Evolutionary conservation across 345 rosid genomes (phyloP), one percentile per base, ranked within the genome.

Genomic region (Euphorbia pulcherrima): DNA sequence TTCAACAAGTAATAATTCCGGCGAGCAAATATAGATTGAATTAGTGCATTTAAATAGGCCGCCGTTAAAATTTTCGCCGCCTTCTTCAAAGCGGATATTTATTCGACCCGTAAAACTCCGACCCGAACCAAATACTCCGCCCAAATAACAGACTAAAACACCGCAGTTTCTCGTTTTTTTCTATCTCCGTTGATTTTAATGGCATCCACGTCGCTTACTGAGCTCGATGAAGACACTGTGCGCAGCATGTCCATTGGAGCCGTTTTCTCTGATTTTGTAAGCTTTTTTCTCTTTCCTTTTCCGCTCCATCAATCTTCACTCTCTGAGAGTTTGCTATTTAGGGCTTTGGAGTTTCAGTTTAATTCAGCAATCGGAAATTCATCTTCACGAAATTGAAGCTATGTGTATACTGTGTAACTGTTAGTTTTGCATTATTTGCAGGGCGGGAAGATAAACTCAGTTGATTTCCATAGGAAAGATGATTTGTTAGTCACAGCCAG

Each of bases 181-280:
- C 57, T 53, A 8, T 0, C 57, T 9, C 26, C 28, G 20, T 9
- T 50, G 17, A 4, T 1, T 53, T 9, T 2, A 26, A 67, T 50
- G 68, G 64, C 77, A 26, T 26, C 64, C 60, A 79, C 75, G 79
- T 71, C 92, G 69, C 75, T 91, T 46, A 70, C 84, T 21, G 88
- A 85, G 81, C 84, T 91, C 18, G 87, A 94, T 58, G 97, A 88
- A 68, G 87, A 82, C 30, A 81, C 68, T 0, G 82, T 94, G 33
- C 83, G 88, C 52, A 84, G 92, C 77, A 94, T 94, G 99, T 75
- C 97, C 39, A 82, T 94, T 50, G 97, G 93, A 28, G 99, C 97
- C 21, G 88, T 91, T 69, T 94, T 94, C 95, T 84, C 96, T 3
- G 97, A 91, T 78, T 91, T 88, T 39, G 97, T 91, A 84, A 80